These are phyloP conservation scores for Euphorbia pulcherrima DNA, from an alignment of 345 rosid genomes.

Conservation along the genomic window DNA sequence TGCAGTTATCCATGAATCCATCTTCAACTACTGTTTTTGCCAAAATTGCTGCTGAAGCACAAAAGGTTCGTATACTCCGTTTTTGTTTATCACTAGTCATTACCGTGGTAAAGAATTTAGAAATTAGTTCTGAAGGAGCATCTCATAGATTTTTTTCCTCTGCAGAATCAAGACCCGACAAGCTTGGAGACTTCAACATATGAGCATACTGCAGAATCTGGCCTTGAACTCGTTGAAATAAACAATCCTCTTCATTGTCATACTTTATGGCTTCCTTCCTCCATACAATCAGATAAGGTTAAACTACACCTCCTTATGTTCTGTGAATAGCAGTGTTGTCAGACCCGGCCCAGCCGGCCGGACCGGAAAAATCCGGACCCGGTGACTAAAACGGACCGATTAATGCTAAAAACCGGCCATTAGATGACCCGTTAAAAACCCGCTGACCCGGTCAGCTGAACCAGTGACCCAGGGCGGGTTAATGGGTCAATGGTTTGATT, in stretches of 20 bases:
- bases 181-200: constrained; percentile 21
- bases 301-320: neutral
- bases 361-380: too few relatives aligned
- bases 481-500: too few relatives aligned
- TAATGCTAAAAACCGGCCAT: too few relatives aligned
- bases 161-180: constrained; percentile 20
- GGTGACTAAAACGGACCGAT: too few relatives aligned
- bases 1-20: constrained; percentile 23
- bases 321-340: too few relatives aligned
- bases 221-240: constrained; percentile 23
- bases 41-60: constrained; percentile 16
- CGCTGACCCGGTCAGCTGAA: too few relatives aligned
- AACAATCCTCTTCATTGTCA: constrained; percentile 29
- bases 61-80: constrained; percentile 19
- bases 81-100: neutral
- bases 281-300: constrained; percentile 33
- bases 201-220: constrained; percentile 16
- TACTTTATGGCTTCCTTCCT: constrained; percentile 28
- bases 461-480: too few relatives aligned
- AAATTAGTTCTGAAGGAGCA: constrained; percentile 6
- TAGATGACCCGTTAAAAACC: too few relatives aligned
- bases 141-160: neutral
- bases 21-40: constrained; percentile 18
- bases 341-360: too few relatives aligned
- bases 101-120: neutral